A percentile compares a stretch with the other conserved stretches of the same genome.
Evolutionary conservation across 257 asterid species (phyloP).

Genomic region (Asclepias syriaca): DNA sequence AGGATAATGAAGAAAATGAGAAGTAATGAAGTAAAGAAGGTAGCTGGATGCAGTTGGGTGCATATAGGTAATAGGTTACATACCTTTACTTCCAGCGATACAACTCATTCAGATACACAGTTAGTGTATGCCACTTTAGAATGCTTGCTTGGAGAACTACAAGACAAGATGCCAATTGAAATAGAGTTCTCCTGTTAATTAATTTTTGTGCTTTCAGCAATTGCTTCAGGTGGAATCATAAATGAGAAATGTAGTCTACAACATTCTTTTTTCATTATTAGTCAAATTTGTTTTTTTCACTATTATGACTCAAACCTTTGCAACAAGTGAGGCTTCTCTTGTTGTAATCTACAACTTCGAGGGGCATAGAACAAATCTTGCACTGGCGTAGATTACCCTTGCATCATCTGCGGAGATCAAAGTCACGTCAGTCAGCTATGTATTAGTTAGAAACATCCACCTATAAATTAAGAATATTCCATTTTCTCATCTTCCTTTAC

Average conservation of each 20-base stretch:
- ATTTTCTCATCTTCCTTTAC: too few relatives aligned
- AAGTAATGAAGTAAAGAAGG: constrained; percentile 61
- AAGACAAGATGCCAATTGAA: constrained; percentile 10
- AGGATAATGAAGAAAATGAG: constrained; percentile 86
- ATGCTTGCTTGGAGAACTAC: constrained; percentile 48
- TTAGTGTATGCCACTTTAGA: constrained; percentile 42
- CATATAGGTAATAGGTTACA: constrained; percentile 46
- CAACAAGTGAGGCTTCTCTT: too few relatives aligned
- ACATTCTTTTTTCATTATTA: too few relatives aligned
- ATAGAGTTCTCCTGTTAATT: constrained; percentile 5
- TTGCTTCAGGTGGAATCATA: background rate
- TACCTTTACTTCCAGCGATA: constrained; percentile 58
- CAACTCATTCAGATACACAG: constrained; percentile 51
- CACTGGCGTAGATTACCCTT: constrained; percentile 38
- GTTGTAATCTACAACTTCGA: constrained; percentile 51
- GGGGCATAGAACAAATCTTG: constrained; percentile 42
- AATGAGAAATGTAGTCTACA: constrained; percentile 19
- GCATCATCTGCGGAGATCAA: constrained; percentile 65
- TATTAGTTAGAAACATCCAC: too few relatives aligned
- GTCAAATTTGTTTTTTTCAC: too few relatives aligned
- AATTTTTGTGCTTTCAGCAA: background rate
- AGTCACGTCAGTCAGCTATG: constrained; percentile 5
- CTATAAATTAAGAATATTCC: too few relatives aligned
- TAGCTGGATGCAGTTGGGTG: constrained; percentile 83
- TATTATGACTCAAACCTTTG: too few relatives aligned